phyloP scores from a whole-genome alignment of 2,329 filamentous ascomycete genomes.

The Pestalotiopsis sp. region DNA sequence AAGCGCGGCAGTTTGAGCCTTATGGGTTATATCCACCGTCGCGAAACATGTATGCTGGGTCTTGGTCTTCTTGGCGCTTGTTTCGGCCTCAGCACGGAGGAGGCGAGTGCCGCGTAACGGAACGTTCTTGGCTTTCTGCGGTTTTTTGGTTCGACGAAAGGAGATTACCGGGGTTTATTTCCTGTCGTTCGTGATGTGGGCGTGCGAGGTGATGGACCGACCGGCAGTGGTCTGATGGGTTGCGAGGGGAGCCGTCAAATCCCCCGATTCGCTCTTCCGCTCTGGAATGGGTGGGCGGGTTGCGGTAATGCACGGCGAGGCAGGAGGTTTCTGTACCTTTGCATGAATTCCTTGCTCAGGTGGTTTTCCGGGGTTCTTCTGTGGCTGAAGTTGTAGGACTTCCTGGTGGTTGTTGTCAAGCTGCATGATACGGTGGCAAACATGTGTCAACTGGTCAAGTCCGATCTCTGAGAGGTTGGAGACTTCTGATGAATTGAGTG shows the following conservation, averaged over 20 bases:
- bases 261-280: not conserved
- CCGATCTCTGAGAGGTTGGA: not conserved
- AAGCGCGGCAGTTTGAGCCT: too few species aligned
- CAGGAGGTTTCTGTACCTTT: not conserved
- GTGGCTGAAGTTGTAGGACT: not conserved
- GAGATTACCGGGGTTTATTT: not conserved
- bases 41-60: not conserved
- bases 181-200: not conserved
- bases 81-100: not conserved
- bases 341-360: not conserved
- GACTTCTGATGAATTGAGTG: not conserved
- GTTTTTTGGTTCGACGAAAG: not conserved
- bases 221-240: not conserved
- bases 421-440: not conserved
- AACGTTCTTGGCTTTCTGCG: not conserved
- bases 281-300: not conserved
- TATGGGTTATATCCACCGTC: not conserved
- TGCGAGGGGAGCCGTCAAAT: not conserved
- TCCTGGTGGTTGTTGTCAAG: not conserved
- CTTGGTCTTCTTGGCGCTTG: not conserved
- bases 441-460: not conserved
- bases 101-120: not conserved
- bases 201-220: not conserved
- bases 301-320: not conserved
- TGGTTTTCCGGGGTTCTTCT: not conserved